phyloP scores from a whole-genome alignment of 805 yeast species.

The Saccharomycopsis oosterbeekiorum region DNA sequence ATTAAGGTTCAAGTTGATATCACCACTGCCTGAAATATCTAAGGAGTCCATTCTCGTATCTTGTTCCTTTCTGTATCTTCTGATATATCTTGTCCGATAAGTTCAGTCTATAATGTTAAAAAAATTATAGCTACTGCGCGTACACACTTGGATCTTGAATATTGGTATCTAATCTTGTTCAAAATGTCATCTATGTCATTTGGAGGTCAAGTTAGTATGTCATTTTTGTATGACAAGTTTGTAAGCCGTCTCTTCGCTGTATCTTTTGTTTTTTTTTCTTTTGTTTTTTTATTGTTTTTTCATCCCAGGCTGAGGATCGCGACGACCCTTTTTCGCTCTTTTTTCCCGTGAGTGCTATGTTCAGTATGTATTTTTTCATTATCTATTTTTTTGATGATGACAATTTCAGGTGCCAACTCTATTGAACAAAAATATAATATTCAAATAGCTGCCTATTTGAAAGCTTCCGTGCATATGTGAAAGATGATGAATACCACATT shows the following conservation, averaged over 20 bases:
- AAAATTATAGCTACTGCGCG: too few relatives aligned
- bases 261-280: neutral
- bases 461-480: too few relatives aligned
- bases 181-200: neutral
- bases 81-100: neutral
- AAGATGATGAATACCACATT: too few relatives aligned
- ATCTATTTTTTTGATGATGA: too few relatives aligned
- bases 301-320: neutral
- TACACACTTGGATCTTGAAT: too few relatives aligned
- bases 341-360: neutral
- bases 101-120: neutral
- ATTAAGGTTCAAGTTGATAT: slow-evolving; percentile 9
- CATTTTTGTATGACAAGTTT: neutral
- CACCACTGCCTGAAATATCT: slow-evolving; percentile 3
- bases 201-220: too few relatives aligned
- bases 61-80: neutral
- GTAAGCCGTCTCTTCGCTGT: neutral
- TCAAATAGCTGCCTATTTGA: too few relatives aligned
- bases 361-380: too few relatives aligned
- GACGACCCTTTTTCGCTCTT: neutral
- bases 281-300: neutral
- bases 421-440: too few relatives aligned
- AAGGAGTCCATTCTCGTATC: slow-evolving; percentile 8
- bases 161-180: neutral
- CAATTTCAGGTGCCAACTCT: too few relatives aligned